Evolutionary conservation across 495 filamentous ascomycete species (phyloP).

Genomic region (Mytilinidion resinicola): DNA sequence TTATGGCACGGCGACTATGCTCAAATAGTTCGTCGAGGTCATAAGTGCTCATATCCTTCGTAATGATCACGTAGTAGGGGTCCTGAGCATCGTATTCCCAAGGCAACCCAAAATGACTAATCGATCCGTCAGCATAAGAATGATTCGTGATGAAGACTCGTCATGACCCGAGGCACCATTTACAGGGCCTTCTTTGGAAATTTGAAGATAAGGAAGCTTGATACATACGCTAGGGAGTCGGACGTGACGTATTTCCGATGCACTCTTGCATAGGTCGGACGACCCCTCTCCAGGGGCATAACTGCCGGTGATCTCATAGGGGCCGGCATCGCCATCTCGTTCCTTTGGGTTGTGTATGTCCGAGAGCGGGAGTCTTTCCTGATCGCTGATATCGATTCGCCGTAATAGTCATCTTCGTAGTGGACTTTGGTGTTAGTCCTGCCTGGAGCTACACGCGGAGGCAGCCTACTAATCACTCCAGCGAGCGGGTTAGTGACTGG

Average conservation of each 20-base stretch:
- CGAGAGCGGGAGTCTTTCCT: background rate
- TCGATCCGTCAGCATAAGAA: constrained; percentile 1
- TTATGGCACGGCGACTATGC: constrained; percentile 1
- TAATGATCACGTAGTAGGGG: constrained; percentile 10
- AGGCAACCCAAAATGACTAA: constrained; percentile 5
- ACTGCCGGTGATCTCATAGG: background rate
- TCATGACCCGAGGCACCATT: background rate
- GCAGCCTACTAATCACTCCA: background rate
- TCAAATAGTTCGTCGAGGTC: constrained; percentile 10
- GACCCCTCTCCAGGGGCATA: background rate
- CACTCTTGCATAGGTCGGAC: background rate
- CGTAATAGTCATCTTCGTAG: background rate
- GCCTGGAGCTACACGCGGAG: background rate
- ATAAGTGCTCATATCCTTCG: background rate
- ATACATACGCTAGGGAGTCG: background rate
- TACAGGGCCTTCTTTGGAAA: background rate
- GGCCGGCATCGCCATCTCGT: background rate
- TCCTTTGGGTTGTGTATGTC: background rate
- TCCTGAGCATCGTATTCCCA: constrained; percentile 17
- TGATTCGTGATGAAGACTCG: background rate
- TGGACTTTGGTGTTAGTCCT: background rate
- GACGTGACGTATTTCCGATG: background rate
- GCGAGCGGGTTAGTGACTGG: background rate
- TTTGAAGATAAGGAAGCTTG: background rate
- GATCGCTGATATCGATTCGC: background rate